Percentiles rank a stretch among this genome's conserved stretches.
Evolutionary conservation across 345 rosid genomes (phyloP).

Genomic region (Populus simonii): DNA sequence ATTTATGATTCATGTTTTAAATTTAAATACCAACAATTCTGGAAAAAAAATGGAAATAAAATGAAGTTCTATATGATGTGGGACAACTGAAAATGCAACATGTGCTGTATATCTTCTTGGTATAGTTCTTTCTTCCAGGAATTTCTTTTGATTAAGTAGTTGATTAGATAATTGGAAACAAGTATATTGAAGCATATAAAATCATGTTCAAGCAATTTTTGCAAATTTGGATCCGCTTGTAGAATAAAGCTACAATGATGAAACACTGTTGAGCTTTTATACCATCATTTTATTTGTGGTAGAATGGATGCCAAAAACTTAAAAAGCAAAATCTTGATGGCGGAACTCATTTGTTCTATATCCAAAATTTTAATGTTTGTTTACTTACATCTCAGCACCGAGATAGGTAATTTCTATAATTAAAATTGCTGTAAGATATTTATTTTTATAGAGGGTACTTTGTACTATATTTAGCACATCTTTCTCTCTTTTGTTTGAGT

Average conservation of each 20-base stretch:
- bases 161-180: neutral
- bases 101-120: neutral
- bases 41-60: neutral
- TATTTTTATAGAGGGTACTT: neutral
- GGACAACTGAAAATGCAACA: neutral
- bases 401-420: neutral
- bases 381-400: neutral
- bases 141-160: neutral
- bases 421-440: neutral
- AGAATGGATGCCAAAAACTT: neutral
- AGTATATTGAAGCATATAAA: neutral
- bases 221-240: neutral
- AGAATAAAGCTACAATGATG: neutral
- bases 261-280: neutral
- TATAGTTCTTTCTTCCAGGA: neutral
- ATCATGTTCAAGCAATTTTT: neutral
- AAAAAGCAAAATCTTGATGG: neutral
- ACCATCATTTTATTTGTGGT: neutral
- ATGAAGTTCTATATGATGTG: neutral
- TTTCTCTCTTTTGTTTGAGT: neutral
- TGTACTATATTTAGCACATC: neutral
- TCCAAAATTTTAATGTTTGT: neutral
- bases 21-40: neutral
- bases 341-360: neutral
- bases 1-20: neutral